These are phyloP conservation scores for Fusarium robinianum DNA, from an alignment of 2,329 filamentous ascomycete species.

Conservation along the genomic window DNA sequence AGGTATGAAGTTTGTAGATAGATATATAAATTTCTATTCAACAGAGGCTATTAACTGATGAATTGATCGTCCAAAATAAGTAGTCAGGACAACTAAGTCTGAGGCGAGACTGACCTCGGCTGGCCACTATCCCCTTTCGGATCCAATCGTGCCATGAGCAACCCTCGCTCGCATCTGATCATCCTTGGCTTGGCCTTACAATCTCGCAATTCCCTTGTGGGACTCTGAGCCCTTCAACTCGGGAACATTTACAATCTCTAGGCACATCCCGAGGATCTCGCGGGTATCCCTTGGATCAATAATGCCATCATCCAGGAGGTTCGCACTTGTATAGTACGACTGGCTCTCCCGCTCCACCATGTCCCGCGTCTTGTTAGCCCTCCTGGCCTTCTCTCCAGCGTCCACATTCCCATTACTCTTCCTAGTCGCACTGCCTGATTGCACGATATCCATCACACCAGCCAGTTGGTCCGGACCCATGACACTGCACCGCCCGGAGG, in stretches of 20 bases:
- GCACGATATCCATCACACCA: constrained; percentile 29
- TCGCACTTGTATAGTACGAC: constrained; percentile 28
- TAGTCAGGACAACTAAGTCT: too few relatives aligned
- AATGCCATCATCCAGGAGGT: constrained; percentile 39
- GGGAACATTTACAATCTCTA: constrained; percentile 47
- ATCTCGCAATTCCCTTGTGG: too few relatives aligned
- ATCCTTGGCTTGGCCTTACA: too few relatives aligned
- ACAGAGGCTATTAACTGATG: too few relatives aligned
- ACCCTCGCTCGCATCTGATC: too few relatives aligned
- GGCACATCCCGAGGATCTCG: constrained; percentile 36
- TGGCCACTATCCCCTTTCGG: too few relatives aligned
- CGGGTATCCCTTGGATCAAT: constrained; percentile 36
- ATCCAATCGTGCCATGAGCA: too few relatives aligned
- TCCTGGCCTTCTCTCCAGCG: constrained; percentile 13
- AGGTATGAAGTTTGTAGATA: too few relatives aligned
- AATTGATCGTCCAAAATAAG: too few relatives aligned
- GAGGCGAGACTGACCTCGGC: too few relatives aligned
- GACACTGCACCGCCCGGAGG: constrained; percentile 28
- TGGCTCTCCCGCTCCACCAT: constrained; percentile 30
- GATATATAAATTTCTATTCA: too few relatives aligned
- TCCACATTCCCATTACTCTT: constrained; percentile 4
- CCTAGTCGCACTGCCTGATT: constrained; percentile 2
- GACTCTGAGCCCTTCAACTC: too few relatives aligned
- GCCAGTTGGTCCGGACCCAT: constrained; percentile 35
- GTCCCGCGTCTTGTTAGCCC: constrained; percentile 28